Evolutionary conservation across 1,139 yeast species (phyloP).

Genomic region (Taphrina wiesneri): DNA sequence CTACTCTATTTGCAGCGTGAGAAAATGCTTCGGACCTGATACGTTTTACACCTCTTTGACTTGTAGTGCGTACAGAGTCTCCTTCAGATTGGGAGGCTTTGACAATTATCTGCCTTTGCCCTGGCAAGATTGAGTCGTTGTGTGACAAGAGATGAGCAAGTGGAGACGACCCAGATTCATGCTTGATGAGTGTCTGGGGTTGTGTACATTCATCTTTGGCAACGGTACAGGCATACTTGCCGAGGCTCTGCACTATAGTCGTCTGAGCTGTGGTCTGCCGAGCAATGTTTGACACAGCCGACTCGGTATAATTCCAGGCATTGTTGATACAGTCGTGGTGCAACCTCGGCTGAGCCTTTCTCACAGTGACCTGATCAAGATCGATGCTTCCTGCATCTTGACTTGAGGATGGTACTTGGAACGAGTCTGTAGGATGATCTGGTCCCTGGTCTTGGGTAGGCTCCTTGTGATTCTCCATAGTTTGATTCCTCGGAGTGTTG

Average conservation of each 20-base stretch:
- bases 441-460: neutral
- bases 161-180: neutral
- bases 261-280: no score
- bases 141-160: neutral
- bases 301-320: no score
- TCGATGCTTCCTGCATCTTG: constrained; percentile 19
- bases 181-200: neutral
- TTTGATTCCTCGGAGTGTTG: no score
- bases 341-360: neutral
- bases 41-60: neutral
- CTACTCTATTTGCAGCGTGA: neutral
- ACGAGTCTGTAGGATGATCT: no score
- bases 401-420: neutral
- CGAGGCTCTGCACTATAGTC: neutral
- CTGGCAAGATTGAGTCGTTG: neutral
- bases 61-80: neutral
- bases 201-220: constrained; percentile 1
- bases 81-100: neutral
- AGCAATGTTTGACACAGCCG: neutral
- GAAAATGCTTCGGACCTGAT: neutral
- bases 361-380: constrained; percentile 10
- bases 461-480: neutral
- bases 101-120: neutral
- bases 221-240: neutral
- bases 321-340: neutral